Evolutionary conservation across 2,329 filamentous ascomycete species (phyloP), one percentile per base, ranked within the genome.

Genomic region (Plectosphaerella plurivora): DNA sequence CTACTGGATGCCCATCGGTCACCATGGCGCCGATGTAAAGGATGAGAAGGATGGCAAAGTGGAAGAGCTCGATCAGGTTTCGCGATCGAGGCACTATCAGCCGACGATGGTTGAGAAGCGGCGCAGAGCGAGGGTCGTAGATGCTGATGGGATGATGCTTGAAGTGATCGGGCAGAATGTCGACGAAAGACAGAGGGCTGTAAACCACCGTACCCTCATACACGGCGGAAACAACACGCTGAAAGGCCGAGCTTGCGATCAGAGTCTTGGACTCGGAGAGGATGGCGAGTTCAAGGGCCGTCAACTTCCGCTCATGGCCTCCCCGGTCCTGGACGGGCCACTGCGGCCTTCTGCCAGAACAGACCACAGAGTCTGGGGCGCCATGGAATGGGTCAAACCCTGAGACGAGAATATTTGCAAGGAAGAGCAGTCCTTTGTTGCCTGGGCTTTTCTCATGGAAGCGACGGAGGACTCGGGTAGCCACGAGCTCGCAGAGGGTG

Each of bases 131-230:
- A 4, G 86, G 86, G 60, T 88, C 82, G 63, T 89, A 89, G 1
- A 89, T 70, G 4, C 83, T 83, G 44, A 89, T 85, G 1, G 84
- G 84, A 48, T 84, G 83, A 60, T 84, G 77, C 64, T 89, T 88
- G 71, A 89, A 89, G 61, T 87, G 83, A 62, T 89, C 87, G 0
- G 87, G 86, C 2, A 90, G 73, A 50, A 90, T 88, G 62, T 89
- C 86, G 61, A 89, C 79, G 58, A 88, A 88, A 0, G 82, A 79
- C 0, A 82, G 81, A 0, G 86, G 86, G 1, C 86, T 88, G 59
- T 89, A 90, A 20, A 87, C 82, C 37, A 90, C 77, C 16, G 82
- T 73, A 2, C 87, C 87, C 18, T 79, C 75, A 58, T 88, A 88
- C 3, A 89, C 85, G 8, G 86, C 85, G 55, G 86, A 82, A 12